These are phyloP conservation scores for Panicum hallii DNA, from an alignment of 202 grass and related monocot species.

Conservation along the genomic window DNA sequence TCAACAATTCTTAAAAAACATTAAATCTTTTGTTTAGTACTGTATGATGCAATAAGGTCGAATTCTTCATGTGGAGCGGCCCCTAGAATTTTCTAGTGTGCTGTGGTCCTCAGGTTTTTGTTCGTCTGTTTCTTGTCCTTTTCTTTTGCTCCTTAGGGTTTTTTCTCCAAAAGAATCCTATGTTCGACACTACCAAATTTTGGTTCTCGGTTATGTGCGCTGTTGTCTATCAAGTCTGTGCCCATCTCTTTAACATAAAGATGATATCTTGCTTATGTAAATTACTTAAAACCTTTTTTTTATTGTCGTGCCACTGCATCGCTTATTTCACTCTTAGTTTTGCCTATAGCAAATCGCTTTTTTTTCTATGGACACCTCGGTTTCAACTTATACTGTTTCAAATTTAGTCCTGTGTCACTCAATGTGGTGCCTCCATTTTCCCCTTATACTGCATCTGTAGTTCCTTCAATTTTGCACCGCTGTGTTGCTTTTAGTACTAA, in stretches of 20 bases:
- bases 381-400: background rate
- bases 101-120: conserved; percentile 49
- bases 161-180: background rate
- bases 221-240: background rate
- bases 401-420: background rate
- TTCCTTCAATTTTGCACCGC: conserved; percentile 1
- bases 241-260: background rate
- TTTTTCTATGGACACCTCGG: background rate
- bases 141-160: background rate
- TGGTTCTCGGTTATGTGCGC: background rate
- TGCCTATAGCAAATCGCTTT: background rate
- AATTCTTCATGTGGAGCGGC: conserved; percentile 32
- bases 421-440: conserved; percentile 12
- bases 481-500: background rate
- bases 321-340: background rate
- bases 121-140: conserved; percentile 38
- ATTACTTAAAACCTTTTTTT: background rate
- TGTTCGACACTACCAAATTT: background rate
- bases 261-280: background rate
- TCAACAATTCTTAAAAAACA: background rate
- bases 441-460: background rate
- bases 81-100: background rate
- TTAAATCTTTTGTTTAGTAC: background rate
- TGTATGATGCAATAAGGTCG: background rate
- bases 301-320: background rate